phyloP scores from a whole-genome alignment of 768 basidiomycete species.

The Termitomyces eurrhizus region DNA sequence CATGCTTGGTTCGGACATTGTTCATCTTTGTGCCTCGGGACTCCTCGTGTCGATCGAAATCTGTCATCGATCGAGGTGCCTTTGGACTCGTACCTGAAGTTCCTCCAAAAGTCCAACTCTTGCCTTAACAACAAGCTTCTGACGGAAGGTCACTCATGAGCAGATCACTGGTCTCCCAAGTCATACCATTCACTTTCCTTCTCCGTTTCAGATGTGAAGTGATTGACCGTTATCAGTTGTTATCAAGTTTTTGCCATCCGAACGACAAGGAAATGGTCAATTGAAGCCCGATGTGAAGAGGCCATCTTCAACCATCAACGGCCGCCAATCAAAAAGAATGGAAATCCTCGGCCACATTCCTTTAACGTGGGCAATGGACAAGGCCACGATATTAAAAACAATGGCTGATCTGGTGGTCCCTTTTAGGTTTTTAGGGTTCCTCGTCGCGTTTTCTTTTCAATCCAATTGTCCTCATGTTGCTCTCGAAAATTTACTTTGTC shows the following conservation, averaged over 20 bases:
- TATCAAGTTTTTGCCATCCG: not conserved
- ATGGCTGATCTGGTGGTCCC: conserved; percentile 1
- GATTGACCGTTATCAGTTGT: not conserved
- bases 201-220: not conserved
- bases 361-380: conserved; percentile 8
- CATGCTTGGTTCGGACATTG: not conserved
- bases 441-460: not conserved
- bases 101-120: not conserved
- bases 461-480: conserved; percentile 11
- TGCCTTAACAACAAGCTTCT: not conserved
- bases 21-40: no score
- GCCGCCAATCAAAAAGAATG: conserved; percentile 2
- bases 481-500: conserved; percentile 18
- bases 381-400: conserved; percentile 4
- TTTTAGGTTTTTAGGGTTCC: conserved; percentile 1
- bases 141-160: not conserved
- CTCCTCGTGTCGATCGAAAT: not conserved
- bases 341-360: not conserved
- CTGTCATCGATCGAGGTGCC: not conserved
- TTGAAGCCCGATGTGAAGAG: not conserved
- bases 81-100: not conserved
- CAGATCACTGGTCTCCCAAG: not conserved
- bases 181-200: not conserved
- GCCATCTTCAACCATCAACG: not conserved
- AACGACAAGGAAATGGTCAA: not conserved